phyloP scores from a whole-genome alignment of 2,329 filamentous ascomycete species.

The Camillea tinctor region DNA sequence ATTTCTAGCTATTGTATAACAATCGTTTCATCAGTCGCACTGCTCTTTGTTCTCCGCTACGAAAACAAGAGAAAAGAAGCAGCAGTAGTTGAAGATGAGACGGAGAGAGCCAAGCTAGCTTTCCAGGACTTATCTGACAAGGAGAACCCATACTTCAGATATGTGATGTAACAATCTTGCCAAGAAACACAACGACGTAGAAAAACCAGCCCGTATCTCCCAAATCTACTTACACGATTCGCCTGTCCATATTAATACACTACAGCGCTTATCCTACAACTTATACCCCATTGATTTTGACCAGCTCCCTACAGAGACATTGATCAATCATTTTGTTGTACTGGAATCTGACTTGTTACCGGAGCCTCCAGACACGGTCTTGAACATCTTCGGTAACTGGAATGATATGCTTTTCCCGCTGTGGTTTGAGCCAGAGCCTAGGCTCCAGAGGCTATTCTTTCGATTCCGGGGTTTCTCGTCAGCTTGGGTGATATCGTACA shows the following conservation, averaged over 20 bases:
- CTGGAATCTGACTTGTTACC: constrained; percentile 8
- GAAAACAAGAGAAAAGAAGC: constrained; percentile 56
- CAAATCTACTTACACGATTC: background rate
- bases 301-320: background rate
- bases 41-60: constrained; percentile 58
- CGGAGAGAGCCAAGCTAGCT: constrained; percentile 61
- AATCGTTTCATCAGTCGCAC: constrained; percentile 51
- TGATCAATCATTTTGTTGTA: constrained; percentile 7
- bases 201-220: too few relatives aligned
- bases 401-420: constrained; percentile 16
- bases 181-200: background rate
- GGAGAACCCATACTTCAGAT: constrained; percentile 66
- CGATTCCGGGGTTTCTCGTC: constrained; percentile 20
- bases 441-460: constrained; percentile 16
- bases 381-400: constrained; percentile 21
- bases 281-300: background rate
- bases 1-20: constrained; percentile 62
- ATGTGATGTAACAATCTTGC: constrained; percentile 44
- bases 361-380: constrained; percentile 15
- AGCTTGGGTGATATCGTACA: constrained; percentile 17
- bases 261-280: background rate
- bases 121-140: constrained; percentile 69
- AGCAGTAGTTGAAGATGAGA: constrained; percentile 50
- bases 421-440: constrained; percentile 6
- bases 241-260: background rate